Base-by-base conservation (phyloP, 495 filamentous ascomycete genomes). In the Stereocaulon alpinum region DNA sequence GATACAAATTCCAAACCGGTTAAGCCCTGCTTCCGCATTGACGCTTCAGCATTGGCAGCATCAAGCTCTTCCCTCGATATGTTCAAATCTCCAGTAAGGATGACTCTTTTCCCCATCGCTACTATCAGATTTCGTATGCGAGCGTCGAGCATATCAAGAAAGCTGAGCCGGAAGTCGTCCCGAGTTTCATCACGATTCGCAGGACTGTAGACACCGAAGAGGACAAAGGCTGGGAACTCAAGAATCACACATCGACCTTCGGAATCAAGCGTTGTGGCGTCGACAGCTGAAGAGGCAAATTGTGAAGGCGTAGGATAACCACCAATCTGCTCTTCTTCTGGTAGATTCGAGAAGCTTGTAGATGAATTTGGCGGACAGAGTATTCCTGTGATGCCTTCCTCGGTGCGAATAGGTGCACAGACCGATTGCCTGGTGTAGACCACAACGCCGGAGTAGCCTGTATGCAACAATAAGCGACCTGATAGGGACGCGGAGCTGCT, bases 371-470 rank as follows among this genome's bases (percentile, higher is more conserved):
- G 90, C 2, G 89, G 83, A 37, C 80, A 84, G 29, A 96, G 79
- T 12, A 88, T 75, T 10, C 93, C 93, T 4, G 88, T 87, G 56
- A 98, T 82, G 30, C 93, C 93, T 76, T 96, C 93, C 73, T 98
- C 93, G 3, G 91, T 92, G 47, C 86, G 82, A 15, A 98, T 90
- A 0, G 93, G 93, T 18, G 84, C 82, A 69, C 93, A 97, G 55
- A 82, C 84, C 4, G 87, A 82, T 67, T 91, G 89, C n/a, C 91
- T 83, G 2, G 90, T 96, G 71, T 97, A 98, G 20, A 98, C 88
- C 14, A 87, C 93, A 2, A 98, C 89, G 2, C 93, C 93, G 18
- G 93, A 94, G 69, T 98, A 98, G n/a, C 93, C 91, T 94, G 41
- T 12, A 44, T 22, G 20, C 20, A 27, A 32, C 61, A 55, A 69